Conservation (phyloP, 1,139 yeast species). For the Williopsis jadinii region DNA sequence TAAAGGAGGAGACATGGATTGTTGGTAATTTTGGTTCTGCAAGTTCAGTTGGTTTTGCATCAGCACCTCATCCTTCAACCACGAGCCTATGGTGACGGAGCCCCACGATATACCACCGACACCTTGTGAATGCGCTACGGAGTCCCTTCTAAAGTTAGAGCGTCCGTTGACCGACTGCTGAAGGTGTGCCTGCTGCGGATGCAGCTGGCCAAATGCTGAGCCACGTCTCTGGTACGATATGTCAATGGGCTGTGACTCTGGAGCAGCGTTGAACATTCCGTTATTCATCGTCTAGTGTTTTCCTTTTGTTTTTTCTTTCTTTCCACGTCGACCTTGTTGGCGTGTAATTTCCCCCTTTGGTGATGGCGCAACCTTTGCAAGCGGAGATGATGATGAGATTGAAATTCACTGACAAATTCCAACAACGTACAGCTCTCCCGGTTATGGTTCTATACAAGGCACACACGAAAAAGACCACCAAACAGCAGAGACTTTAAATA, state of each 20-base stretch:
- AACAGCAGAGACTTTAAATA: no score
- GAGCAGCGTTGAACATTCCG: constrained; percentile 15
- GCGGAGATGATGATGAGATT: no score
- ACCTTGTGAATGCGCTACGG: constrained; percentile 93
- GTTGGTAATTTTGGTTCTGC: constrained; percentile 12
- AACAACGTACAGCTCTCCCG: no score
- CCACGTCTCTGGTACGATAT: constrained; percentile 20
- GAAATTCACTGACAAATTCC: no score
- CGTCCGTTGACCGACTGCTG: constrained; percentile 26
- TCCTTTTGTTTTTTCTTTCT: not conserved
- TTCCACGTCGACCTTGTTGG: not conserved
- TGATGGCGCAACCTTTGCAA: no score
- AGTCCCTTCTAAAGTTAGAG: constrained; percentile 60
- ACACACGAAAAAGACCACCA: no score
- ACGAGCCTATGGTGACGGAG: constrained; percentile 86
- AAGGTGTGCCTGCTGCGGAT: constrained; percentile 5
- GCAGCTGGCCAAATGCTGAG: constrained; percentile 12
- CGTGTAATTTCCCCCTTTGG: not conserved
- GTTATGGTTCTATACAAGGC: no score
- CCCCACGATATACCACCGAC: constrained; percentile 99
- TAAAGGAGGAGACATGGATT: constrained; percentile 51
- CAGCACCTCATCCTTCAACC: constrained; percentile 89
- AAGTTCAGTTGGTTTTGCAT: constrained; percentile 17
- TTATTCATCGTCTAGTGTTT: constrained; percentile 8
- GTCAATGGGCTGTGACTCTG: constrained; percentile 21